Percentiles rank a stretch among this genome's conserved stretches.
These are phyloP conservation scores for Leptosphaerulina australis DNA, from an alignment of 2,329 filamentous ascomycete species.

Conservation along the genomic window DNA sequence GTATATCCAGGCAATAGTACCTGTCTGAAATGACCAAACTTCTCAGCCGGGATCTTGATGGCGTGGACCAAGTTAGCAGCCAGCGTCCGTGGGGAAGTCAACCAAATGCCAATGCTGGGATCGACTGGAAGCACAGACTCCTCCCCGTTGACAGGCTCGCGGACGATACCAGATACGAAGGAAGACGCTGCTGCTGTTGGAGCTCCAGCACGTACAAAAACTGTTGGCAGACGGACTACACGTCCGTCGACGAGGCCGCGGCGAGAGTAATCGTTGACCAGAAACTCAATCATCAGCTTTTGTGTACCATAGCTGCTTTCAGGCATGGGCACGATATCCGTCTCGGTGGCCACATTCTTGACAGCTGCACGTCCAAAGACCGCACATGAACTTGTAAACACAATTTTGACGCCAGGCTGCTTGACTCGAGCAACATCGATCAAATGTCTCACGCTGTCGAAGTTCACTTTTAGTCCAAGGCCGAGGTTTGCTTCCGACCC, in stretches of 20 bases:
- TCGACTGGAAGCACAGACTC: constrained; percentile 59
- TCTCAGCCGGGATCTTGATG: constrained; percentile 56
- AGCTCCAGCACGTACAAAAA: constrained; percentile 65
- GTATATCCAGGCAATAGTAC: constrained; percentile 61
- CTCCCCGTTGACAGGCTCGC: constrained; percentile 64
- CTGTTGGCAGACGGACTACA: constrained; percentile 64
- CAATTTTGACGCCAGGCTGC: constrained; percentile 61
- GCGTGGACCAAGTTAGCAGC: constrained; percentile 62
- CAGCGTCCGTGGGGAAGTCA: constrained; percentile 61
- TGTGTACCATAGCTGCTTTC: constrained; percentile 68
- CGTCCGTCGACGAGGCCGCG: constrained; percentile 64
- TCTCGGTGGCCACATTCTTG: constrained; percentile 42
- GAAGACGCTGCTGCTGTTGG: constrained; percentile 67
- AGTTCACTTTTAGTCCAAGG: constrained; percentile 64
- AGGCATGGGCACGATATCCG: constrained; percentile 62
- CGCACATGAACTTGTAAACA: constrained; percentile 68
- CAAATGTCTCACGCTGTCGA: constrained; percentile 63
- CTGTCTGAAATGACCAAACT: constrained; percentile 59
- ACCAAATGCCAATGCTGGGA: constrained; percentile 61
- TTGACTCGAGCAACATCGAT: constrained; percentile 59
- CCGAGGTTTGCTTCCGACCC: constrained; percentile 67
- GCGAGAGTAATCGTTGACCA: constrained; percentile 68
- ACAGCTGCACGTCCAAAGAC: constrained; percentile 67
- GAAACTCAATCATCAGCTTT: constrained; percentile 66
- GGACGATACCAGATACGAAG: constrained; percentile 68